Evolutionary conservation across 495 filamentous ascomycete species (phyloP), one percentile per base, ranked within the genome.

Genomic region (Articulospora tetracladia): DNA sequence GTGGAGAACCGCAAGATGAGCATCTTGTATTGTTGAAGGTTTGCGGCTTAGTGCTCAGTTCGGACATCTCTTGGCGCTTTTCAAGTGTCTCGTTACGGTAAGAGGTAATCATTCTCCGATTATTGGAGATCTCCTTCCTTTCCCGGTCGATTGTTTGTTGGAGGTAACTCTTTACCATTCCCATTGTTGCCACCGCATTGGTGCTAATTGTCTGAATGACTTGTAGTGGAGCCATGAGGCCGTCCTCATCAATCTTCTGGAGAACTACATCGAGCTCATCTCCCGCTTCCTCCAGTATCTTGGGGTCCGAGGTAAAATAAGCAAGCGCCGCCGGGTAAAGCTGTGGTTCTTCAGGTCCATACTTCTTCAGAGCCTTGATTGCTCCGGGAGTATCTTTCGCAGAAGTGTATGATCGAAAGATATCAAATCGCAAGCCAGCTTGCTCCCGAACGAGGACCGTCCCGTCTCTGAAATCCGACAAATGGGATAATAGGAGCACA

Each of bases 361-460:
- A 98, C 72, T 94, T 95, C 49, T 82, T 82, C 46, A 98, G 76
- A 0, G 95, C 94, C 67, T 86, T 86, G 65, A 98, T 90, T 8
- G 93, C 92, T 36, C 94, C 94, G 10, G 81, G 79, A 0, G 94
- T 98, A 67, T 98, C 94, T 27, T 92, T 91, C 22, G 93, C 93
- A 0, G 92, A 87, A 4, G 93, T 97, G 70, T 96, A 97, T 0
- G 94, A 97, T 23, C 94, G 86, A 76, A 98, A 98, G 58, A 98
- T 97, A 70, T 98, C 95, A 47, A 93, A 93, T 15, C 87, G 83
- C 8, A 97, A 79, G 23, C 94, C 93, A 69, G 96, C 89, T 69
- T 97, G 89, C 69, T 98, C 94, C 52, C 93, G 88, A 54, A 98
- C 93, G 0, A 98, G 83, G 11, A 88, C 92, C 2, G 92, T 96